These are phyloP conservation scores for Eucalyptus rudis DNA, from an alignment of 345 rosid genomes.

Conservation along the genomic window DNA sequence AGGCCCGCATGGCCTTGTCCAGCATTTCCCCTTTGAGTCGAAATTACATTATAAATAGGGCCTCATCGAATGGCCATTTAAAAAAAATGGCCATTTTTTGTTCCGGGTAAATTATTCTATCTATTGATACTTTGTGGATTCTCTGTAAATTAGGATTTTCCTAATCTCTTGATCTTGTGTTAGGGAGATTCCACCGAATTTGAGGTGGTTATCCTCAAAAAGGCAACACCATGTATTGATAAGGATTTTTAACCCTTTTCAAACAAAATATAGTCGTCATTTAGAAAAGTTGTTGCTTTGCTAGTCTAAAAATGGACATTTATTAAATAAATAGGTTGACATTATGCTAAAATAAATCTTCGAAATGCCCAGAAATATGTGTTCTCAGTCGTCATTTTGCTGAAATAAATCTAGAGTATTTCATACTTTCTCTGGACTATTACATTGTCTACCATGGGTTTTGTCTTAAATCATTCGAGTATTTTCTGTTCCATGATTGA, in stretches of 20 bases:
- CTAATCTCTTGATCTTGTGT: background rate
- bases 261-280: background rate
- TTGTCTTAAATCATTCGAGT: background rate
- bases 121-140: background rate
- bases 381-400: background rate
- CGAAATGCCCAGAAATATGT: background rate
- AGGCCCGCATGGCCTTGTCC: background rate
- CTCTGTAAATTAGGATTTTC: background rate
- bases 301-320: background rate
- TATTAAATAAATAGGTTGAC: background rate
- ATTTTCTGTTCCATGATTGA: background rate
- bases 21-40: background rate
- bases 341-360: background rate
- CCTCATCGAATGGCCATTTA: background rate
- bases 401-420: background rate
- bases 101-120: background rate
- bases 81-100: no score
- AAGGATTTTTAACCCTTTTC: background rate
- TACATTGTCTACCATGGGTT: background rate
- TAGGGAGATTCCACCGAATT: background rate
- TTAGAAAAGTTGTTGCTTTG: background rate
- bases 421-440: background rate
- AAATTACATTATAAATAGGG: background rate
- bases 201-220: background rate
- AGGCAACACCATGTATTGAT: background rate